These are phyloP conservation scores for Fusarium mangiferae DNA, from an alignment of 2,329 filamentous ascomycete species.

Conservation along the genomic window DNA sequence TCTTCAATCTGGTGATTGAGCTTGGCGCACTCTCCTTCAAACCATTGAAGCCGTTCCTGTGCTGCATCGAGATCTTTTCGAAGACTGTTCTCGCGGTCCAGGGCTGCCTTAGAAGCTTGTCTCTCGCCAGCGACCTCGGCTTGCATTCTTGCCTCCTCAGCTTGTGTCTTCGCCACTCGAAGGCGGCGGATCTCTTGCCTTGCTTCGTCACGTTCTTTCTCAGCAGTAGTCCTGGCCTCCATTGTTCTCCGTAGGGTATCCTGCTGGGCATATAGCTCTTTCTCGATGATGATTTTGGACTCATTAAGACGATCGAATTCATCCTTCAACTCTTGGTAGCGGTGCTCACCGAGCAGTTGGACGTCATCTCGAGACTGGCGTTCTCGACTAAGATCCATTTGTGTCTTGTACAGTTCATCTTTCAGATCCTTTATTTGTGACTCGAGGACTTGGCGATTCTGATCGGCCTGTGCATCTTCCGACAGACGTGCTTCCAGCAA, in stretches of 20 bases:
- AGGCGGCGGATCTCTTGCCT: conserved; percentile 85
- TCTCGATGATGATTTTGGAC: conserved; percentile 96
- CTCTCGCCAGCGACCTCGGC: conserved; percentile 85
- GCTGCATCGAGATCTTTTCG: conserved; percentile 84
- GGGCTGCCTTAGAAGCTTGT: conserved; percentile 78
- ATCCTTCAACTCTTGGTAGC: conserved; percentile 81
- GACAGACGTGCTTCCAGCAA: conserved; percentile 89
- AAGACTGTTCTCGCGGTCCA: conserved; percentile 81
- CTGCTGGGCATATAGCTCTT: conserved; percentile 95
- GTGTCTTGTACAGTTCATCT: conserved; percentile 82
- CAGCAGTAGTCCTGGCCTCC: conserved; percentile 81
- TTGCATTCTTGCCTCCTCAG: conserved; percentile 86
- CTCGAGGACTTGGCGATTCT: conserved; percentile 85
- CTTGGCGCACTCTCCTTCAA: conserved; percentile 81
- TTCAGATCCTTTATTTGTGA: conserved; percentile 90
- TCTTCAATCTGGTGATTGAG: conserved; percentile 84
- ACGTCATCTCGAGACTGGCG: conserved; percentile 95
- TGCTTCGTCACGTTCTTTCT: conserved; percentile 89
- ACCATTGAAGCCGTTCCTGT: conserved; percentile 78
- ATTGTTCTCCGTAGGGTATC: conserved; percentile 88
- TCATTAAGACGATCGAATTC: conserved; percentile 90
- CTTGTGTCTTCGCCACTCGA: conserved; percentile 82
- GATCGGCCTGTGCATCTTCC: conserved; percentile 85
- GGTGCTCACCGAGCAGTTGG: conserved; percentile 88
- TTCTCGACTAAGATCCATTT: conserved; percentile 90